Percentiles rank a stretch among this genome's conserved stretches.
These are phyloP conservation scores for Hortiboletus rubellus DNA, from an alignment of 1,284 basidiomycete genomes.

Conservation along the genomic window DNA sequence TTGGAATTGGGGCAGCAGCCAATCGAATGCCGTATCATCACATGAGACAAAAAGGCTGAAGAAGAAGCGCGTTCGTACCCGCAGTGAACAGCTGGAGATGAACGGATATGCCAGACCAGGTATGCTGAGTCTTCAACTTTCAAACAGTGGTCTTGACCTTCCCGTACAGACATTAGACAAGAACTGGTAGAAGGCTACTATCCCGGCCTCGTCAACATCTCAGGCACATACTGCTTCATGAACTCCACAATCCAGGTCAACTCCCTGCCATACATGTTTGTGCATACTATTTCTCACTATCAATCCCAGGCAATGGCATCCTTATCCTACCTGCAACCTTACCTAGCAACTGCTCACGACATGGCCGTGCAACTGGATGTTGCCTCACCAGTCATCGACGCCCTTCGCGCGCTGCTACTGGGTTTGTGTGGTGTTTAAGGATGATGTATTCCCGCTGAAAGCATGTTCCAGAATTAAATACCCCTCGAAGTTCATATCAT, in stretches of 20 bases:
- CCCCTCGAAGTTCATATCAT: constrained; percentile 55
- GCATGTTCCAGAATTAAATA: constrained; percentile 61
- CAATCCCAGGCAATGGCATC: constrained; percentile 75
- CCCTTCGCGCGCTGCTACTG: constrained; percentile 66
- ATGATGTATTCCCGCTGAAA: constrained; percentile 14
- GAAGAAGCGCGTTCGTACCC: constrained; percentile 51
- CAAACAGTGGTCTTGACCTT: constrained; percentile 1
- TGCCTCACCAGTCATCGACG: constrained; percentile 80
- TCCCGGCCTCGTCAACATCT: constrained; percentile 88
- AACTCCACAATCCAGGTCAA: constrained; percentile 88
- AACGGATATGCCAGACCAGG: constrained; percentile 38
- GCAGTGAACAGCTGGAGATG: constrained; percentile 54
- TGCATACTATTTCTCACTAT: constrained; percentile 12
- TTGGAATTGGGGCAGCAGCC: constrained; percentile 55
- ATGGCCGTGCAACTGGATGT: constrained; percentile 77
- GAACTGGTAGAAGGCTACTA: constrained; percentile 55
- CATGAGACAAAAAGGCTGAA: constrained; percentile 46
- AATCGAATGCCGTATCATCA: constrained; percentile 30
- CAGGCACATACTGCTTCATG: constrained; percentile 95
- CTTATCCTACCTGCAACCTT: constrained; percentile 70
- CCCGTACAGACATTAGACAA: constrained; percentile 23
- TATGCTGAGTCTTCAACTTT: constrained; percentile 9
- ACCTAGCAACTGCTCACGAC: constrained; percentile 70
- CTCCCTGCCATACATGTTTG: constrained; percentile 1
- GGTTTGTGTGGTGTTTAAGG: constrained; percentile 42